Conservation (phyloP, 805 yeast genomes). For the Jamesozyma jinghongensis region DNA sequence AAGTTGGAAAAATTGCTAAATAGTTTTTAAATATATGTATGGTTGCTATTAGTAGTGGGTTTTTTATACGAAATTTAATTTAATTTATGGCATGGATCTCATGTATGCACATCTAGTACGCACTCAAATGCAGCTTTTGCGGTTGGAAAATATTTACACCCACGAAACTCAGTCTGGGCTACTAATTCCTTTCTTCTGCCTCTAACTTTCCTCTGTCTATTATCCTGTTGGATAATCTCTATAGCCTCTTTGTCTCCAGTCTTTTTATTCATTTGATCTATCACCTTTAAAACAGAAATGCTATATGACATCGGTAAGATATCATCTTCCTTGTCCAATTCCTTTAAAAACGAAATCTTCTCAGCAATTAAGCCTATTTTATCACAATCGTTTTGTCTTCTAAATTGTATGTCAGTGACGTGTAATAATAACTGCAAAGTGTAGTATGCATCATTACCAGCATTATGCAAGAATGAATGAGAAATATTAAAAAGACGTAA, state of each 20-base stretch:
- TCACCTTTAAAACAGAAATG: neutral
- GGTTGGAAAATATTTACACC: slow-evolving; percentile 15
- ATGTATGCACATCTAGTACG: neutral
- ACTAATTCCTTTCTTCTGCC: slow-evolving; percentile 10
- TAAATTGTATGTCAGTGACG: slow-evolving; percentile 35
- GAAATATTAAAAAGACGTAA: slow-evolving; percentile 44
- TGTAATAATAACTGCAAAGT: slow-evolving; percentile 43
- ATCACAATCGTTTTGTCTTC: slow-evolving; percentile 18
- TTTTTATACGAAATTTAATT: too few species aligned
- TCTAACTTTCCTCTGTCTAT: slow-evolving; percentile 4
- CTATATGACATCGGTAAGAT: neutral
- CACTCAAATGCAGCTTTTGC: slow-evolving; percentile 14
- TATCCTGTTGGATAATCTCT: neutral
- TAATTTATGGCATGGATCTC: too few species aligned
- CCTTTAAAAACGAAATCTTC: slow-evolving; percentile 9
- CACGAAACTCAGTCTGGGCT: slow-evolving; percentile 22
- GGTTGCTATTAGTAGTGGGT: too few species aligned
- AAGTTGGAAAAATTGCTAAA: slow-evolving; percentile 39
- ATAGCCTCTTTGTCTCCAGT: slow-evolving; percentile 5
- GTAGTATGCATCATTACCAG: slow-evolving; percentile 60
- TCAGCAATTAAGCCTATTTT: slow-evolving; percentile 14
- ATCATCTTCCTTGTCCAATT: slow-evolving; percentile 3
- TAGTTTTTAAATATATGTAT: neutral
- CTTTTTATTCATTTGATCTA: neutral
- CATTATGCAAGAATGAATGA: slow-evolving; percentile 55